Evolutionary conservation across 257 asterid genomes (phyloP).

Genomic region (Rhazya stricta): DNA sequence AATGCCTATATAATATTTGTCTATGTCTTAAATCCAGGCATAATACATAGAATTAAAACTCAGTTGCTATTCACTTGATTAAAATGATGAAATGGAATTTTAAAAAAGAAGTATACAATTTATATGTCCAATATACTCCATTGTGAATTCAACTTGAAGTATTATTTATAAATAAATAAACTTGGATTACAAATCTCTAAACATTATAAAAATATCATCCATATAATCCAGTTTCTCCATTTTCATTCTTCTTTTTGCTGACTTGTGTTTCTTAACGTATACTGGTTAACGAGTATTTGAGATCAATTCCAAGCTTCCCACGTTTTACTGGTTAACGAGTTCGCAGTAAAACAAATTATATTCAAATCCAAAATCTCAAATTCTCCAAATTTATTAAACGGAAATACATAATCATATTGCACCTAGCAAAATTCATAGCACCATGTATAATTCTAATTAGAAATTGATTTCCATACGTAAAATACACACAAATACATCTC

Average conservation of each 20-base stretch:
- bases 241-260: neutral
- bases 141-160: neutral
- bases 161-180: neutral
- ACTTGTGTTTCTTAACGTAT: neutral
- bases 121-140: neutral
- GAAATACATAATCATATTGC: neutral
- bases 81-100: neutral
- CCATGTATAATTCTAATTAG: neutral
- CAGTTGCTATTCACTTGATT: neutral
- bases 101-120: neutral
- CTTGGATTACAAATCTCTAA: neutral
- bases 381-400: neutral
- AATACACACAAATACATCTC: no score
- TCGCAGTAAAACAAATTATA: neutral
- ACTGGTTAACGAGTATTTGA: neutral
- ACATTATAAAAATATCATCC: neutral
- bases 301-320: neutral
- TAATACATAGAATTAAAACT: neutral
- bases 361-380: neutral
- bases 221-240: neutral
- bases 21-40: neutral
- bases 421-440: neutral
- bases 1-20: neutral
- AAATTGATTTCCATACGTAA: neutral
- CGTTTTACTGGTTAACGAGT: neutral